Evolutionary conservation across 1,139 yeast genomes (phyloP).

Genomic region (Taiozyma sp.): DNA sequence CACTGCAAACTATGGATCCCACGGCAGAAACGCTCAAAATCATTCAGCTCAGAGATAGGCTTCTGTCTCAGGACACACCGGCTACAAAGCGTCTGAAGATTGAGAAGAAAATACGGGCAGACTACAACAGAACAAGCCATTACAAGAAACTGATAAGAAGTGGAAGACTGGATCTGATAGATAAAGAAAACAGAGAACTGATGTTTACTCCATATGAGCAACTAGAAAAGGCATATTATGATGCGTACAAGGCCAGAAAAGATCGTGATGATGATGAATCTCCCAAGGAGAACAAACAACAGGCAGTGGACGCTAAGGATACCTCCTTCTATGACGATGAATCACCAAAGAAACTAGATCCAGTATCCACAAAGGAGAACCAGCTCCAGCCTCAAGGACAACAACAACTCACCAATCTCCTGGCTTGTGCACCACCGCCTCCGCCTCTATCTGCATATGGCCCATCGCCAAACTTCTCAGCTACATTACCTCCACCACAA

Average conservation of each 20-base stretch:
- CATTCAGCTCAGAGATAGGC: conserved; percentile 12
- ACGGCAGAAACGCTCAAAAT: conserved; percentile 11
- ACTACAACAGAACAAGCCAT: conserved; percentile 10
- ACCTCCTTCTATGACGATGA: conserved; percentile 6
- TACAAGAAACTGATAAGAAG: conserved; percentile 14
- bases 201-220: conserved; percentile 11
- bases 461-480: background rate
- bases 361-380: background rate
- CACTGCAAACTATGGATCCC: background rate
- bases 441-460: background rate
- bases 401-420: background rate
- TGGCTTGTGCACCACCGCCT: background rate
- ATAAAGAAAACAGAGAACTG: conserved; percentile 7
- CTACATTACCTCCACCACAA: conserved; percentile 4
- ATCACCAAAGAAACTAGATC: background rate
- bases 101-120: conserved; percentile 14
- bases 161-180: conserved; percentile 20
- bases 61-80: conserved; percentile 2
- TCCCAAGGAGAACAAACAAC: background rate
- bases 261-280: conserved; percentile 10
- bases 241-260: conserved; percentile 16
- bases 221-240: conserved; percentile 15
- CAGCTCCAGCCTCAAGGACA: too few species aligned
- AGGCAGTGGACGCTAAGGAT: background rate
- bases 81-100: conserved; percentile 10